Percentiles rank a stretch among this genome's conserved stretches.
Evolutionary conservation across 768 basidiomycete genomes (phyloP).

Genomic region (Mycena sanguinolenta): DNA sequence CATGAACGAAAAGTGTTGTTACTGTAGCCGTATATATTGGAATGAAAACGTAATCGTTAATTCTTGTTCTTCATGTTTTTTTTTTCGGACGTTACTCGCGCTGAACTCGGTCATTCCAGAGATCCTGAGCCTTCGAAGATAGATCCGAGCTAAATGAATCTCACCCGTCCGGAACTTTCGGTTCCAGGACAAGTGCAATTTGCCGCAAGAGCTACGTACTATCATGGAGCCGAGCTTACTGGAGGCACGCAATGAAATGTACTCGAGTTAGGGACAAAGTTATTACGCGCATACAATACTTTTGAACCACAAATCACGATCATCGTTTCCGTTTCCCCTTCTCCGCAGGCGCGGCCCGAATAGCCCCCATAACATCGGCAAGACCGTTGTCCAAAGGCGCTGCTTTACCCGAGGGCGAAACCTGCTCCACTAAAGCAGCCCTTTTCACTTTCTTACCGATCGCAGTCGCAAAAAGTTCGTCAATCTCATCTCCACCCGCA

Average conservation of each 20-base stretch:
- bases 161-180: too few species aligned
- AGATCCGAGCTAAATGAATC: too few species aligned
- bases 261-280: too few species aligned
- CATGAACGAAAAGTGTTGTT: constrained; percentile 8
- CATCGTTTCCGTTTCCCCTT: constrained; percentile 45
- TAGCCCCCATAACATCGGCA: constrained; percentile 69
- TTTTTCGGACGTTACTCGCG: too few species aligned
- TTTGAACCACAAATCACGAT: constrained; percentile 5
- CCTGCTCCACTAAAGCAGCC: constrained; percentile 53
- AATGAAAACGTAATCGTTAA: not conserved
- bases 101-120: too few species aligned
- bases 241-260: too few species aligned
- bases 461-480: constrained; percentile 72
- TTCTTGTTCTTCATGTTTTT: too few species aligned
- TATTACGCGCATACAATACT: constrained; percentile 16
- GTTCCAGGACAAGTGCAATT: too few species aligned
- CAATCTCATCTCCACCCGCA: constrained; percentile 76
- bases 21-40: constrained; percentile 24
- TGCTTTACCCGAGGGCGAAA: constrained; percentile 34
- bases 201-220: too few species aligned
- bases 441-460: constrained; percentile 73
- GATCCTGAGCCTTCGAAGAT: too few species aligned
- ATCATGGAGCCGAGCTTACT: too few species aligned
- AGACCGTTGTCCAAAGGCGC: constrained; percentile 53
- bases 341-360: constrained; percentile 66